Conservation (phyloP, 1,284 basidiomycete species). For the Bjerkandera adusta region DNA sequence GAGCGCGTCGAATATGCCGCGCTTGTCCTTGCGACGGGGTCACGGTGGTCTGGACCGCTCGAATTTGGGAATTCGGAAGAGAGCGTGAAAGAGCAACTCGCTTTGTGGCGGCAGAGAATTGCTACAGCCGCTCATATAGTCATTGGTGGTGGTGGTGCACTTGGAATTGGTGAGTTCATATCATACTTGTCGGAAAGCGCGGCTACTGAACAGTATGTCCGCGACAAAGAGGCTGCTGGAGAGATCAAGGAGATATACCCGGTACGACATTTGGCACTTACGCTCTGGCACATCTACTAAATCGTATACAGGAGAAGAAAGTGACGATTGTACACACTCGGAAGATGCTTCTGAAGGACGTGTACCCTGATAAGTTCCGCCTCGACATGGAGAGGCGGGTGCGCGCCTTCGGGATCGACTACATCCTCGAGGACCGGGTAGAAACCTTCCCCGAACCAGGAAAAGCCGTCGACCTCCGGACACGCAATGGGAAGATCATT, state of each 20-base stretch:
- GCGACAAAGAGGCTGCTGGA: conserved; percentile 48
- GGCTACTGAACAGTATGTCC: neutral
- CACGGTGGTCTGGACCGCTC: conserved; percentile 49
- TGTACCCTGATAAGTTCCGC: conserved; percentile 58
- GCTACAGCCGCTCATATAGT: conserved; percentile 47
- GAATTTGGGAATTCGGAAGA: conserved; percentile 41
- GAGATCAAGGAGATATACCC: conserved; percentile 56
- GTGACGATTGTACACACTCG: conserved; percentile 65
- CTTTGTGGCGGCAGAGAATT: conserved; percentile 44
- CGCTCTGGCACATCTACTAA: neutral
- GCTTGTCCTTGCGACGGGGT: conserved; percentile 59
- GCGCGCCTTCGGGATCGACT: conserved; percentile 41
- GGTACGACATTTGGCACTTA: conserved; percentile 4
- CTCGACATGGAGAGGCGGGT: conserved; percentile 42
- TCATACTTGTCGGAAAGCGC: neutral
- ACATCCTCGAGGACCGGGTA: conserved; percentile 57
- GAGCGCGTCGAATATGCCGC: conserved; percentile 48
- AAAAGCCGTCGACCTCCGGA: conserved; percentile 38
- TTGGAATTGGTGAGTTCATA: conserved; percentile 50
- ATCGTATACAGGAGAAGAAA: conserved; percentile 37
- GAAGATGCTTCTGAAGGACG: conserved; percentile 48
- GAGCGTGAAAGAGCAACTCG: conserved; percentile 39
- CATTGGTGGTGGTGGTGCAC: conserved; percentile 61
- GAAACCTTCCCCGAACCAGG: conserved; percentile 38
- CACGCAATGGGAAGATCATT: conserved; percentile 50